phyloP scores from a whole-genome alignment of 2,329 filamentous ascomycete genomes.

The Fusarium bactridioides region DNA sequence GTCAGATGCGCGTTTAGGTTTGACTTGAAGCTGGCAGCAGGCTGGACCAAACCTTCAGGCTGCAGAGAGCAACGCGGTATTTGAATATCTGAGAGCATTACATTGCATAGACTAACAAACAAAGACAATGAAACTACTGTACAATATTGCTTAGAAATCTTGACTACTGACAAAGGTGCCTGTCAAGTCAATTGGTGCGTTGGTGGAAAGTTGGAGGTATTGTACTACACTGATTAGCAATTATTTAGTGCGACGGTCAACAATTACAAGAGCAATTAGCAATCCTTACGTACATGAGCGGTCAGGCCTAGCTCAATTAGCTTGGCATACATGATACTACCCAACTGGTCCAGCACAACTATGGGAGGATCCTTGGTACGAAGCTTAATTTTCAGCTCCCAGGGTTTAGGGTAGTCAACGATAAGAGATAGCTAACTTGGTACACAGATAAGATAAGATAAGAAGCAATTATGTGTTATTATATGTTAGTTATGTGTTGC shows the following conservation, averaged over 20 bases:
- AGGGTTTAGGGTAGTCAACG: background rate
- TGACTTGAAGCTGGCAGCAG: background rate
- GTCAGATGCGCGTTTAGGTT: fast-evolving
- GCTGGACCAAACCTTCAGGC: too few relatives aligned
- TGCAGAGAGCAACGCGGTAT: background rate
- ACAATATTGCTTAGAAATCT: background rate
- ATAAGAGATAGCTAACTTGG: too few relatives aligned
- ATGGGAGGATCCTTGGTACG: background rate
- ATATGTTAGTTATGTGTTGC: too few relatives aligned
- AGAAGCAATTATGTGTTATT: background rate
- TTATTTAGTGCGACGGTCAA: background rate
- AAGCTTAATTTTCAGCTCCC: background rate
- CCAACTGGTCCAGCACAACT: background rate
- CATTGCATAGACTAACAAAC: too few relatives aligned
- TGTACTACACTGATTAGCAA: background rate
- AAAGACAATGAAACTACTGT: fast-evolving
- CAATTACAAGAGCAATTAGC: background rate
- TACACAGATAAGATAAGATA: background rate
- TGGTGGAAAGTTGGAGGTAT: background rate
- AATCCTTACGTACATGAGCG: background rate
- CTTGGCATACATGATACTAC: background rate
- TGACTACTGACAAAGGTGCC: fast-evolving
- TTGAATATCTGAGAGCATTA: too few relatives aligned
- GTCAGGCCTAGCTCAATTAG: background rate
- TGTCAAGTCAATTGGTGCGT: background rate